Evolutionary conservation across 192 early-diverging fungal species (phyloP), one percentile per base, ranked within the genome.

Genomic region (Coemansia sp.): DNA sequence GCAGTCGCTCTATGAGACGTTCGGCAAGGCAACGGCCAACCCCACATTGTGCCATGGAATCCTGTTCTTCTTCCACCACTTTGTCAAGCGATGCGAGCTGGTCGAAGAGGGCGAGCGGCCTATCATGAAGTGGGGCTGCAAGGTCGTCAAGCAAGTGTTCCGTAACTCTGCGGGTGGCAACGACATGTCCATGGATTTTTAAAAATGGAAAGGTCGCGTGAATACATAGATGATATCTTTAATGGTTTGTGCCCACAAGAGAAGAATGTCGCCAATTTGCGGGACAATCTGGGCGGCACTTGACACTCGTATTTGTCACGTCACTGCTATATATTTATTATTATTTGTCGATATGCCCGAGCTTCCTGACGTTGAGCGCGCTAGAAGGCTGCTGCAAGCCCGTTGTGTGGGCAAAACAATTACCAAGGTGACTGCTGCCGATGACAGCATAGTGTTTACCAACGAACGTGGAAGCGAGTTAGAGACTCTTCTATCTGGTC

Each of bases 31-130:
- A 16, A 66, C 83, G 6, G 80, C 82, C 36, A 86, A 88, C 64
- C 89, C 87, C 20, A 89, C 90, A 29, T 78, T 97, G 74, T 86
- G 90, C 27, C 92, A 95, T 58, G 95, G 95, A 6, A 87, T 95
- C 61, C 77, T 90, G 52, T 94, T 95, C 65, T 97, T 95, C 85
- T 81, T 95, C 75, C 84, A 92, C 50, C 89, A 92, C 55, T 92
- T 90, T 78, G 88, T 93, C 46, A 87, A 78, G 72, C 81, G 76
- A 38, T 88, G 87, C 72, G 87, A 86, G 64, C 85, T 88, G 65
- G 83, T 89, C 63, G 68, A 62, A 60, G 88, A 91, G 27, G 85
- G 84, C n/a, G 91, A 95, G 64, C 80, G 76, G 72, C 86, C 90
- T 12, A 79, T 84, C 16, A 66, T 95, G 27, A 79, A 83, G 49